phyloP scores from a whole-genome alignment of 2,329 filamentous ascomycete genomes.

The Cladosporium sp. region DNA sequence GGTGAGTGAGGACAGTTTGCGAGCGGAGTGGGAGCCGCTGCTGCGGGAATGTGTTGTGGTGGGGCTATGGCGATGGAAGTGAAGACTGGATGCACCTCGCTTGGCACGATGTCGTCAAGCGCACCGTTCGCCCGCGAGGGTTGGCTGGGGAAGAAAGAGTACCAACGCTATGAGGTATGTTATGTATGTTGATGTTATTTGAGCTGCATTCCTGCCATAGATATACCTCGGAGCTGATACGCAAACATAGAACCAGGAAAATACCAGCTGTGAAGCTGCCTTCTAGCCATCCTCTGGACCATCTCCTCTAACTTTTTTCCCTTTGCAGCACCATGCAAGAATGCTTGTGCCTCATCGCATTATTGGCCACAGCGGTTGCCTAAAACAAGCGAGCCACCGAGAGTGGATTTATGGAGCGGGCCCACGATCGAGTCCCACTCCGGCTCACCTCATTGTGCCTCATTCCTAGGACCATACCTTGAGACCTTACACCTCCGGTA shows the following conservation, averaged over 20 bases:
- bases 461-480: too few species aligned
- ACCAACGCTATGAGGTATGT: too few species aligned
- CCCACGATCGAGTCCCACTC: neutral
- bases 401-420: too few species aligned
- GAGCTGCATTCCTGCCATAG: too few species aligned
- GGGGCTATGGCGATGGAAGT: neutral
- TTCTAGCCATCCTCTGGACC: neutral
- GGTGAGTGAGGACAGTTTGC: neutral
- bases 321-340: constrained; percentile 1
- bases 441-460: neutral
- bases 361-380: constrained; percentile 8
- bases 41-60: neutral
- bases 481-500: too few species aligned
- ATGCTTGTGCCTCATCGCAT: neutral
- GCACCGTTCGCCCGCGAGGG: too few species aligned
- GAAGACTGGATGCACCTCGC: too few species aligned
- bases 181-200: too few species aligned
- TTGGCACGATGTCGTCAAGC: too few species aligned
- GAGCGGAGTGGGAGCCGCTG: neutral
- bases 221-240: too few species aligned
- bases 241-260: too few species aligned
- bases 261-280: constrained; percentile 5
- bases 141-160: too few species aligned
- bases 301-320: neutral
- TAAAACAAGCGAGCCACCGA: neutral